Evolutionary conservation across 805 yeast genomes (phyloP), one percentile per base, ranked within the genome.

Genomic region (Metschnikowia kofuensis): DNA sequence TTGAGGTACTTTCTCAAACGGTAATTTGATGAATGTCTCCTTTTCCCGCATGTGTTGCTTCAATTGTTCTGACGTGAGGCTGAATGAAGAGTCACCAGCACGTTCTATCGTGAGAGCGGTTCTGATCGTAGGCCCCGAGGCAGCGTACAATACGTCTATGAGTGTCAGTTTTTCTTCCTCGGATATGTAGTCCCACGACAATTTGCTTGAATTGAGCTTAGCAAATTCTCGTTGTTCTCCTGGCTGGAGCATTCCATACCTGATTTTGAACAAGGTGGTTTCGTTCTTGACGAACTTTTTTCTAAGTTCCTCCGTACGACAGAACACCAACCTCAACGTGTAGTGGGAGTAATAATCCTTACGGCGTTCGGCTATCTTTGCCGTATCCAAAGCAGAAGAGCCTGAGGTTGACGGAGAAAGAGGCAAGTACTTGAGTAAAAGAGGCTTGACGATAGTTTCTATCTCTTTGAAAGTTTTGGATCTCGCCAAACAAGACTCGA

Each of bases 291-390:
- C 73, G 59, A 94, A 92, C 62, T 92, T 81, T 34, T 77, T 80
- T 53, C 97, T 78, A 43, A 91, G 75, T 51, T 92, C 98, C 43
- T 87, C 88, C 3, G 83, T 80, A 53, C 96, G 82, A 63, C 97
- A 88, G 64, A 94, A 94, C 40, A 96, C 96, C 36, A 94, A 74
- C 47, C 97, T 76, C 54, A 94, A 69, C 34, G 92, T 91, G 63
- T 73, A 94, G 68, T 94, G 99, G 6, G 96, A 87, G 64, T 88
- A 89, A 61, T 89, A 92, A 67, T 94, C 99, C 64, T 92, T 92
- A 55, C 79, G 79, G 56, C 96, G 80, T 62, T 89, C 95, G 36
- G 72, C 71, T 36, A 72, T 66, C 38, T 72, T 63, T 3, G 69
- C 63, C 14, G 67, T 63, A 47, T 79, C 73, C 16, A 38, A 26